Evolutionary conservation across 768 basidiomycete species (phyloP), one percentile per base, ranked within the genome.

Genomic region (Auriculariales sp.): DNA sequence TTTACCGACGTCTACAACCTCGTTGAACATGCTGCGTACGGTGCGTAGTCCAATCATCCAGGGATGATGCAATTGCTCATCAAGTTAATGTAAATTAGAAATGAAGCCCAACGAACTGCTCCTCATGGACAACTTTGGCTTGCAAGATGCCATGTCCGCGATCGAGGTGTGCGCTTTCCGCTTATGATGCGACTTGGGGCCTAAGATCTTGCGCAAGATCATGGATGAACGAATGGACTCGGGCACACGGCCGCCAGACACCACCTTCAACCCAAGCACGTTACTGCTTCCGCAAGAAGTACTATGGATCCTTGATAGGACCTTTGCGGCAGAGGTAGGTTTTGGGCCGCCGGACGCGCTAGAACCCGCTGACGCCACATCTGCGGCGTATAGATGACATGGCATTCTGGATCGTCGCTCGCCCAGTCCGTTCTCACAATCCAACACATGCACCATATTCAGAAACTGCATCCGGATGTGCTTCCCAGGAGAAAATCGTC

Each of bases 141-240:
- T 94, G 44, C 74, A 81, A 53, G 92, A 97, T 53, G 81, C 89
- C n/a, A 94, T 97, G 91, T 85, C 84, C 56, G 86, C 89, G 12
- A 79, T 95, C 49, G 85, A 92, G 75, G 88, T 85, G 60, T 52
- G 70, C 57, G 11, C n/a, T 14, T 34, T 27, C 51, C 50, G 35
- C 45, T 49, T 32, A 54, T 45, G 48, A 49, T 53, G 56, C 47
- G 55, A 53, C 53, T 54, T 52, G 39, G 31, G 31, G 31, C 49
- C 32, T n/a, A 48, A 10, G 34, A 29, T 48, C 39, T 52, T 42
- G 31, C 11, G 35, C 7, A 63, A 93, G 91, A 88, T 93, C 47
- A 85, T 90, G 19, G 89, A 94, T 62, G 83, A 88, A 22, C 78
- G 87, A 10, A 78, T 93, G 62, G 92, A 95, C 62, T 90, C 79